A percentile compares a stretch with the other conserved stretches of the same genome.
phyloP scores from a whole-genome alignment of 176 grass and related monocot species.

The Typha latifolia region DNA sequence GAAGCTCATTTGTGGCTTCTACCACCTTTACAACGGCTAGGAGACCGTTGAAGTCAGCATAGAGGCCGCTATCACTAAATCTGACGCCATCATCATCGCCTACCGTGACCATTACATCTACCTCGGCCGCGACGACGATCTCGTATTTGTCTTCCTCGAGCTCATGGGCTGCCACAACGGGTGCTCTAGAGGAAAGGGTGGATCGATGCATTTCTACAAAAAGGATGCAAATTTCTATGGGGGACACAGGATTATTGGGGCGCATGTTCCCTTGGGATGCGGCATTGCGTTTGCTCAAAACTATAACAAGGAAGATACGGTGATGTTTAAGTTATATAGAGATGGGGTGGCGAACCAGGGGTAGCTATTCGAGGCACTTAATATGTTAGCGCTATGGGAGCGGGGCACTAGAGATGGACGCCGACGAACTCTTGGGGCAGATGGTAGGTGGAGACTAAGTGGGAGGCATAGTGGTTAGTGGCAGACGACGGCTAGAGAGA shows the following conservation, averaged over 20 bases:
- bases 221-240: slow-evolving; percentile 66
- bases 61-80: no score
- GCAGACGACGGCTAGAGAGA: no score
- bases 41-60: no score
- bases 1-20: slow-evolving; percentile 96
- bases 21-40: no score
- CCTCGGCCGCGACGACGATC: slow-evolving; percentile 47
- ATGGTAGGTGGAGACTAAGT: no score
- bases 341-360: slow-evolving; percentile 88
- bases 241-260: slow-evolving; percentile 77
- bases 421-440: no score
- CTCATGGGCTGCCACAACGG: slow-evolving; percentile 73
- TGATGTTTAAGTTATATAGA: slow-evolving; percentile 67
- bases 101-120: slow-evolving; percentile 86
- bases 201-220: slow-evolving; percentile 96
- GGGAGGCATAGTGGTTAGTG: no score
- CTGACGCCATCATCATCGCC: slow-evolving; percentile 73
- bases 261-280: slow-evolving; percentile 68
- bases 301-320: slow-evolving; percentile 62
- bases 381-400: slow-evolving; percentile 92
- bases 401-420: no score
- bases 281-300: slow-evolving; percentile 75
- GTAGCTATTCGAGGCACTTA: slow-evolving; percentile 93
- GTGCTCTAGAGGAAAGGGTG: slow-evolving; percentile 62
- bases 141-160: slow-evolving; percentile 53